A percentile compares a stretch with the other conserved stretches of the same genome.
phyloP scores from a whole-genome alignment of 495 filamentous ascomycete species.

The Xylaria venustula region DNA sequence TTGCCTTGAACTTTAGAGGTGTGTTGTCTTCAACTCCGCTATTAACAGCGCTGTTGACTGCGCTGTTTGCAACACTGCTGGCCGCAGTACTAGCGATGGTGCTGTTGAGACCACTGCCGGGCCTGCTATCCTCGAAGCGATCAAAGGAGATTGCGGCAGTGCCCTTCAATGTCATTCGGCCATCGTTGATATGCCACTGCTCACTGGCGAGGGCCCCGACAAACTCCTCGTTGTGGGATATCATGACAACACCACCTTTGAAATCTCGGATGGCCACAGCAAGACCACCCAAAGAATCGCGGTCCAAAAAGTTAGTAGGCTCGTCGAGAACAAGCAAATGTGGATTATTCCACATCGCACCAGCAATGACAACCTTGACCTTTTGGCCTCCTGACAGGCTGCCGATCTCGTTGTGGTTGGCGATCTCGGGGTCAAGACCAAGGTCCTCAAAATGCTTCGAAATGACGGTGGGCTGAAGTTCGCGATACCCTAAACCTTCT shows the following conservation, averaged over 20 bases:
- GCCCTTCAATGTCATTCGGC: slow-evolving; percentile 80
- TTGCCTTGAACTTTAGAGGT: slow-evolving; percentile 84
- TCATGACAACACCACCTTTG: slow-evolving; percentile 97
- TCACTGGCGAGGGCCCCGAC: slow-evolving; percentile 91
- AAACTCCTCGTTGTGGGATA: slow-evolving; percentile 99
- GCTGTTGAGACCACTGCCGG: slow-evolving; percentile 56
- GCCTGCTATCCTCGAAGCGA: slow-evolving; percentile 81
- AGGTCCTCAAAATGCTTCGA: slow-evolving; percentile 97
- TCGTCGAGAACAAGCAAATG: slow-evolving; percentile 97
- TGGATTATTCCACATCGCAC: slow-evolving; percentile 98
- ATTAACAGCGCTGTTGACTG: slow-evolving; percentile 71
- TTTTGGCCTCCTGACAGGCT: slow-evolving; percentile 98
- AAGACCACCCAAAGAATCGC: slow-evolving; percentile 92
- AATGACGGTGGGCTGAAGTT: slow-evolving; percentile 88
- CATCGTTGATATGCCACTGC: slow-evolving; percentile 90
- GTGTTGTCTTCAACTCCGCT: slow-evolving; percentile 73
- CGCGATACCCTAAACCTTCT: slow-evolving; percentile 93
- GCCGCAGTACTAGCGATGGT: slow-evolving; percentile 47
- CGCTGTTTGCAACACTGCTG: slow-evolving; percentile 61
- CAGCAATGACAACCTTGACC: slow-evolving; percentile 98
- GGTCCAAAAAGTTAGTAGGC: slow-evolving; percentile 98
- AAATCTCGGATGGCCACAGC: slow-evolving; percentile 96
- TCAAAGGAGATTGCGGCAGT: slow-evolving; percentile 67
- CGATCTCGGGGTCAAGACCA: slow-evolving; percentile 94
- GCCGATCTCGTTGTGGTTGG: slow-evolving; percentile 97